Evolutionary conservation across 257 asterid genomes (phyloP).

Genomic region (Salvia hispanica): DNA sequence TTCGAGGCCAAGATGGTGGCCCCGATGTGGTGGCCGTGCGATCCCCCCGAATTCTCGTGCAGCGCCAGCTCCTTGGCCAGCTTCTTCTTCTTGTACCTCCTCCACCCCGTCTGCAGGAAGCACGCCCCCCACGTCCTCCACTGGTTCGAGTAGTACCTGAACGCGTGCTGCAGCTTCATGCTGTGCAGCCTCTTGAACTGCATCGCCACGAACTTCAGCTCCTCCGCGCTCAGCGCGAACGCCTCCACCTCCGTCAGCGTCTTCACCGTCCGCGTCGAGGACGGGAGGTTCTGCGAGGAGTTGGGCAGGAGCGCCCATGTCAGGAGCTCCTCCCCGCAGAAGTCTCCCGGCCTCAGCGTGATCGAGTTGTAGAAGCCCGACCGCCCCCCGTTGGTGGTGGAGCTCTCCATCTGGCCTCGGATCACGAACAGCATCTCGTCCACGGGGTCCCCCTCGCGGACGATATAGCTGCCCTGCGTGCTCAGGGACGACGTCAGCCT

Average conservation of each 20-base stretch:
- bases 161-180: constrained; percentile 90
- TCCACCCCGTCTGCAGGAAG: constrained; percentile 74
- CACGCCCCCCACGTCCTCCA: constrained; percentile 98
- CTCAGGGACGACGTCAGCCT: constrained; percentile 73
- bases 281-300: constrained; percentile 67
- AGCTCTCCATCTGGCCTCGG: constrained; percentile 86
- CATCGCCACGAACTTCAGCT: constrained; percentile 74
- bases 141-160: constrained; percentile 85
- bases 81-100: constrained; percentile 65
- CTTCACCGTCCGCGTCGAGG: constrained; percentile 77
- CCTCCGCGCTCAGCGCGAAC: constrained; percentile 87
- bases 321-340: constrained; percentile 88
- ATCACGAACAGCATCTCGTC: constrained; percentile 86
- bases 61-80: constrained; percentile 57
- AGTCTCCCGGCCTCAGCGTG: constrained; percentile 82
- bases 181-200: constrained; percentile 90
- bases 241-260: constrained; percentile 89
- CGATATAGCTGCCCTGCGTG: constrained; percentile 65
- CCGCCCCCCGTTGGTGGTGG: constrained; percentile 87
- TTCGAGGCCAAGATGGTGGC: constrained; percentile 74
- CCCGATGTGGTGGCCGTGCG: constrained; percentile 50
- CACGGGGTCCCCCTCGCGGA: constrained; percentile 87
- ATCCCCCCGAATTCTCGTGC: constrained; percentile 35
- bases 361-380: constrained; percentile 85
- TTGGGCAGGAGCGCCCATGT: constrained; percentile 95